Evolutionary conservation across 352 stramenopile genomes (phyloP), one percentile per base, ranked within the genome.

Genomic region (Phytophthora hibernalis): DNA sequence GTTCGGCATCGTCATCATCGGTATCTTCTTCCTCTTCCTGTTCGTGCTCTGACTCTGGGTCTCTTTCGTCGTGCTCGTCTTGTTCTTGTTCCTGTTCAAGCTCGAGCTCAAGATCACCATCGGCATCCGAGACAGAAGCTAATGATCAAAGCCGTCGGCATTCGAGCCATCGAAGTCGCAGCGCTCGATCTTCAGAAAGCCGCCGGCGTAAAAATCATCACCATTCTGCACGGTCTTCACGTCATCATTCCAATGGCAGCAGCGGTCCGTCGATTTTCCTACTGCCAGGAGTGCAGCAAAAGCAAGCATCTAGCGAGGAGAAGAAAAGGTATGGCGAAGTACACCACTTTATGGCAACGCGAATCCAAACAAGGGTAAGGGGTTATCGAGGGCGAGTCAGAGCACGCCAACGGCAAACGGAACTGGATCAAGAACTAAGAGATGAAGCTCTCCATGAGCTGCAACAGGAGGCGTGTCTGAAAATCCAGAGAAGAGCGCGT

Each of bases 401-500:
- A 13, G 77, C 77, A 0, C 50, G 9, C 0, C 33, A 69, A 8
- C 30, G 62, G 24, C 56, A 62, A 44, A 6, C 48, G 8, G 63
- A 82, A 15, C 28, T 81, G 3, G 70, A 87, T 5, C 44, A 64
- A 50, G 72, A 90, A 45, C 56, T 90, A 18, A 68, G 51, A 26
- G 62, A 71, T 5, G 79, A 87, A 50, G 81, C 81, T 26, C 49
- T 85, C 10, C 31, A 53, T 12, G 81, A 90, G 35, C 21, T 82
- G 5, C 61, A 77, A 21, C 11, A 78, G 2, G 74, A 79, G 42
- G 70, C 70, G 5, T 56, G 67, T 28, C 33, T 74, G 22, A 68
- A 70, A 10, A 90, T 90, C 45, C 81, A 90, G 43, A 70, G 71
- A 1, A 65, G 65, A 52, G 50, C 75, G 12, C 72, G 80, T 40